Evolutionary conservation across 768 basidiomycete species (phyloP), one percentile per base, ranked within the genome.

Genomic region (Panaeolus papilionaceus): DNA sequence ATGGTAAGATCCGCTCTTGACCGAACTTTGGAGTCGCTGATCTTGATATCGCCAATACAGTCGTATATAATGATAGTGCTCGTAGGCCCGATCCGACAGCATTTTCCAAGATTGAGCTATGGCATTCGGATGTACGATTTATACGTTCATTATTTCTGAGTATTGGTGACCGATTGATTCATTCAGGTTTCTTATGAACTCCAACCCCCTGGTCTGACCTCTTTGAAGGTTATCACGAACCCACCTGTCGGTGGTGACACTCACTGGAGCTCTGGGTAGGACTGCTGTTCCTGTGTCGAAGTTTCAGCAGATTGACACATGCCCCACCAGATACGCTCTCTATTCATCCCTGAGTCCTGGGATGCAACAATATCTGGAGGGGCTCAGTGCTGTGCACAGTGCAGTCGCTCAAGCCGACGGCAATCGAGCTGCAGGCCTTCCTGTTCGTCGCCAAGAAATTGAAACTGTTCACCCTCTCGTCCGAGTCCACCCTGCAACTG

Each of bases 401-500:
- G 92, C 86, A 2, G 89, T 89, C 45, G 89, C 88, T 10, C 93
- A 94, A 74, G 92, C 92, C 0, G 88, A 93, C 10, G 92, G 92
- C 51, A 82, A 92, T 40, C 84, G 88, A 16, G 89, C 87, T 5
- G 89, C 89, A 0, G 91, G 90, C 5, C 82, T 88, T 58, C 87
- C 87, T 64, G 91, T 94, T 28, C 88, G 92, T 37, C 84, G 93
- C 45, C 81, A 90, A 66, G 83, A 85, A 63, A 78, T 93, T 67
- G 91, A 93, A 78, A 86, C 86, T 4, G 72, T 92, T 38, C 94
- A 95, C 76, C 94, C 93, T 18, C 81, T 95, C 61, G 91, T 95
- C 64, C 89, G 93, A 61, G 92, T 94, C 11, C 90, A 95, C 75
- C 93, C 94, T 20, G 89, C 84, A 1, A 96, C 94, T 0, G 92